phyloP scores from a whole-genome alignment of 1,284 basidiomycete species.

The Taiwanofungus camphoratus region DNA sequence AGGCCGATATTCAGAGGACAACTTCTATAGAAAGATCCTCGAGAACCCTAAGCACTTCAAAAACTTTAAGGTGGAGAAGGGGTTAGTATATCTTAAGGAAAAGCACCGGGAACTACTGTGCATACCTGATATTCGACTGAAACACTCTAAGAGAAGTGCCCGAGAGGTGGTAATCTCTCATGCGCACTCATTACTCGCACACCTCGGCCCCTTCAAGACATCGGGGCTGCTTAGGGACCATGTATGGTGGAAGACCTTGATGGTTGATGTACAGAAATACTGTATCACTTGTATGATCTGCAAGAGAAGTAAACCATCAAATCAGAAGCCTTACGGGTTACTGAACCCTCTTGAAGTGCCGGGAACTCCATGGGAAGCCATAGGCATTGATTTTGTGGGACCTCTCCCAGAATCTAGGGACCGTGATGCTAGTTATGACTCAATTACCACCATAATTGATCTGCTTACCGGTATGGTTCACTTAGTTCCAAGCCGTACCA shows the following conservation, averaged over 20 bases:
- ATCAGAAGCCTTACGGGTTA: conserved; percentile 20
- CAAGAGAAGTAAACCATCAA: conserved; percentile 16
- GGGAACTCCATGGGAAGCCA: conserved; percentile 21
- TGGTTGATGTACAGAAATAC: conserved; percentile 15
- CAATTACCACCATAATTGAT: conserved; percentile 27
- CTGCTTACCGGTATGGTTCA: conserved; percentile 28
- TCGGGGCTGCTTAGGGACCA: conserved; percentile 18
- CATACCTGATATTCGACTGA: conserved; percentile 16
- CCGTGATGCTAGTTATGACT: conserved; percentile 23
- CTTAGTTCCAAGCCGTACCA: conserved; percentile 21
- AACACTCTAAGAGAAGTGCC: conserved; percentile 5
- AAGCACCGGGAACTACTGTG: conserved; percentile 12
- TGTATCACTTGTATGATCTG: conserved; percentile 22
- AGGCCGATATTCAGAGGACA: conserved; percentile 2
- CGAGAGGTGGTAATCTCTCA: conserved; percentile 23
- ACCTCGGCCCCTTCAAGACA: conserved; percentile 22
- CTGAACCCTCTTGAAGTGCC: conserved; percentile 17
- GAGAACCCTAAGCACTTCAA: conserved; percentile 1
- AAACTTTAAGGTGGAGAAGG: conserved; percentile 16
- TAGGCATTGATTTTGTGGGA: conserved; percentile 32
- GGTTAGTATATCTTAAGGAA: conserved; percentile 12
- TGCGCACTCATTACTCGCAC: conserved; percentile 24
- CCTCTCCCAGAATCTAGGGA: conserved; percentile 26
- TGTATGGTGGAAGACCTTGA: conserved; percentile 26
- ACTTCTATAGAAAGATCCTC: conserved; percentile 1